Evolutionary conservation across 148 eudicot species (phyloP).

Genomic region (Camellia granthamiana): DNA sequence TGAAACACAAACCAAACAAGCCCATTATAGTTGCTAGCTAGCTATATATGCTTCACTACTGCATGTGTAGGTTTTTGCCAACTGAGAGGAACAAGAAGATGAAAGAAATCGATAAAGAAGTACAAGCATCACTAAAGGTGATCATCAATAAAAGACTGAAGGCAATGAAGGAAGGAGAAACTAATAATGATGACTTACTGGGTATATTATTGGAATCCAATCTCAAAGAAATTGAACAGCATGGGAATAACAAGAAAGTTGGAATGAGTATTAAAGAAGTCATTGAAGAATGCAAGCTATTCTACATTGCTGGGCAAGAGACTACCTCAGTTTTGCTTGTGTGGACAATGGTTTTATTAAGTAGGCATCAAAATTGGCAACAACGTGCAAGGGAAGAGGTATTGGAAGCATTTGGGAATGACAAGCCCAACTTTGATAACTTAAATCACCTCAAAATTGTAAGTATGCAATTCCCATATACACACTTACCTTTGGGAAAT

Average conservation of each 20-base stretch:
- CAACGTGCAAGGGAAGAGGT: slow-evolving; percentile 20
- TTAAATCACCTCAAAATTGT: slow-evolving; percentile 21
- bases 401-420: slow-evolving; percentile 12
- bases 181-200: slow-evolving; percentile 15
- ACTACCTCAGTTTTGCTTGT: slow-evolving; percentile 18
- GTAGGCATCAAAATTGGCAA: slow-evolving; percentile 21
- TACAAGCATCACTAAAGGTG: slow-evolving; percentile 7
- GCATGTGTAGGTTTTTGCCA: slow-evolving; percentile 17
- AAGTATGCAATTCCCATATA: neutral
- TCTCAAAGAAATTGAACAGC: slow-evolving; percentile 1
- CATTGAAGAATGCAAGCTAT: slow-evolving; percentile 23
- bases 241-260: slow-evolving; percentile 6
- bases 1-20: too few species aligned
- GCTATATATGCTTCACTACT: too few species aligned
- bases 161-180: slow-evolving; percentile 17
- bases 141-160: slow-evolving; percentile 15
- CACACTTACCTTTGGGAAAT: neutral
- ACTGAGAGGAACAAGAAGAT: slow-evolving; percentile 25
- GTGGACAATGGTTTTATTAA: slow-evolving; percentile 21
- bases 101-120: slow-evolving; percentile 15
- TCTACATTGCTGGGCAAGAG: slow-evolving; percentile 23
- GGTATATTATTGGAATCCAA: slow-evolving; percentile 18
- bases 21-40: too few species aligned
- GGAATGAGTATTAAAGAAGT: slow-evolving; percentile 21
- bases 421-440: slow-evolving; percentile 17